Evolutionary conservation across 495 filamentous ascomycete genomes (phyloP).

Genomic region (Aspergillus olivimuriae): DNA sequence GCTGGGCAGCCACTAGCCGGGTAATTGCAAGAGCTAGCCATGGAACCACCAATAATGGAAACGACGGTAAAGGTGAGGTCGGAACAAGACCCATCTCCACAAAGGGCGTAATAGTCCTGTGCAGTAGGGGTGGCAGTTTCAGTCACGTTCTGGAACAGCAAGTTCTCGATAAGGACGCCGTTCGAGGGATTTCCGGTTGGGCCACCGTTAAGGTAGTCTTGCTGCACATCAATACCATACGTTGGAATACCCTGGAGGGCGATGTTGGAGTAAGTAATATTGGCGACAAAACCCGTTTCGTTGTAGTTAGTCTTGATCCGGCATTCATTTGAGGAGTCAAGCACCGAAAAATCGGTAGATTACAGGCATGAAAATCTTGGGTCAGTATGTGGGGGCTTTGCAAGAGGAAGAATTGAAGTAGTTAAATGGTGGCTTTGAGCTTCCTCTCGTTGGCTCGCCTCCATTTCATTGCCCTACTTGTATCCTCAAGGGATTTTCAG

Average conservation of each 20-base stretch:
- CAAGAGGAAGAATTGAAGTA: neutral
- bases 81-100: constrained; percentile 32
- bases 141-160: constrained; percentile 44
- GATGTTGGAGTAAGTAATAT: constrained; percentile 56
- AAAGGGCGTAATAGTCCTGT: constrained; percentile 41
- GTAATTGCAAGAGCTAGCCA: constrained; percentile 30
- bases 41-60: constrained; percentile 43
- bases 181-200: constrained; percentile 53
- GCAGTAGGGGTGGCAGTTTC: constrained; percentile 32
- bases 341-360: too few relatives aligned
- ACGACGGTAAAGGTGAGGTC: constrained; percentile 43
- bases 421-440: too few relatives aligned
- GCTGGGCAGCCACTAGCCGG: too few relatives aligned
- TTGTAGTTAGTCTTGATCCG: constrained; percentile 58
- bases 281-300: constrained; percentile 49
- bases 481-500: too few relatives aligned
- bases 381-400: too few relatives aligned
- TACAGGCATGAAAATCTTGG: neutral
- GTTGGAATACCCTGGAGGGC: constrained; percentile 50
- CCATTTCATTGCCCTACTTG: constrained; percentile 41
- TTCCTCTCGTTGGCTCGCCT: constrained; percentile 41
- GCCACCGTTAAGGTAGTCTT: constrained; percentile 61
- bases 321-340: constrained; percentile 37
- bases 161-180: constrained; percentile 52
- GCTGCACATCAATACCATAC: constrained; percentile 62